These are phyloP conservation scores for Sporothrix mexicana DNA, from an alignment of 2,329 filamentous ascomycete species.

Conservation along the genomic window DNA sequence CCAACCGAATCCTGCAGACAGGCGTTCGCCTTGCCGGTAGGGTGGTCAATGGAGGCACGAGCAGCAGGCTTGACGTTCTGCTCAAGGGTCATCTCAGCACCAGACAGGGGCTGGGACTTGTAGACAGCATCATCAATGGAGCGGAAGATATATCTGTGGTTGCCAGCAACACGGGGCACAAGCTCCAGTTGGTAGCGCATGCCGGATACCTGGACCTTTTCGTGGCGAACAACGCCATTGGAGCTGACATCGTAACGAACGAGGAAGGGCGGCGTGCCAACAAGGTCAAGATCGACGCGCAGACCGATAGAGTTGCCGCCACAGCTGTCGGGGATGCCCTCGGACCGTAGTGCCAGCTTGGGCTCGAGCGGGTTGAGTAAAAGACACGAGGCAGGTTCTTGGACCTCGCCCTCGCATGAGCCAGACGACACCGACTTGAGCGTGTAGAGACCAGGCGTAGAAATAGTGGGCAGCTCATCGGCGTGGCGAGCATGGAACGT, in stretches of 20 bases:
- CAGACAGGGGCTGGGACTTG: constrained; percentile 65
- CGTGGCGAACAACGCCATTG: constrained; percentile 61
- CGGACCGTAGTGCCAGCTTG: constrained; percentile 71
- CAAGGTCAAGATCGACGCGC: constrained; percentile 84
- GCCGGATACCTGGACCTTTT: constrained; percentile 66
- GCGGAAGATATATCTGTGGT: constrained; percentile 85
- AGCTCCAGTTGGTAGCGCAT: constrained; percentile 85
- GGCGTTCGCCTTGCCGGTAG: constrained; percentile 63
- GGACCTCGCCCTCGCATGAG: constrained; percentile 83
- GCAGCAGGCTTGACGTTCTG: constrained; percentile 94
- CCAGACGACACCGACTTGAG: constrained; percentile 79
- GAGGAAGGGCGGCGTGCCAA: constrained; percentile 90
- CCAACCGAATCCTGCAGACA: constrained; percentile 84
- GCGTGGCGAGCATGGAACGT: constrained; percentile 66
- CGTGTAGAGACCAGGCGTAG: constrained; percentile 83
- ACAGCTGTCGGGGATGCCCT: constrained; percentile 92
- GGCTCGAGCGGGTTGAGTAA: constrained; percentile 91
- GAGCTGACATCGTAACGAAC: constrained; percentile 76
- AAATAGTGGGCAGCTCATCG: constrained; percentile 70
- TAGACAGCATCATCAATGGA: constrained; percentile 86
- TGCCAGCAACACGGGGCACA: constrained; percentile 78
- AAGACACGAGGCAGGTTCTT: constrained; percentile 93
- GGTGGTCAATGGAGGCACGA: constrained; percentile 71
- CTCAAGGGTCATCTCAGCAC: constrained; percentile 70
- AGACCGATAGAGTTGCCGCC: constrained; percentile 92